These are phyloP conservation scores for Aphanoascus verrucosus DNA, from an alignment of 2,329 filamentous ascomycete species.

Conservation along the genomic window DNA sequence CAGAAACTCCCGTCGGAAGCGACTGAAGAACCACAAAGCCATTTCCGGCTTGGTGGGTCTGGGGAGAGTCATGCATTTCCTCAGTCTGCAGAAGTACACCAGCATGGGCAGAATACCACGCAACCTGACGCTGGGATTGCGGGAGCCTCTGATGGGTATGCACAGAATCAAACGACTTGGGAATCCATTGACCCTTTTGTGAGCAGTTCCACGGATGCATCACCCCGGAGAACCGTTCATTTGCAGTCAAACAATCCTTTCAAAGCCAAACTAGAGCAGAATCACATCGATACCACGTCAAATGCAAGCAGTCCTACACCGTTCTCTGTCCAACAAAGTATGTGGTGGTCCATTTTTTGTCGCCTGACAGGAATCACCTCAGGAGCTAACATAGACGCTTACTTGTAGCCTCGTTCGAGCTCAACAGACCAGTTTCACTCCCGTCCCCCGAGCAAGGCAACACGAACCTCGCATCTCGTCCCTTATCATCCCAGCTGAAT, in stretches of 20 bases:
- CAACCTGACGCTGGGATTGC: not conserved
- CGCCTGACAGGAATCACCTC: not conserved
- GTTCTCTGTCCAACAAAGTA: not conserved
- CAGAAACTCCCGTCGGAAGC: not conserved
- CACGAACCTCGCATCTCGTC: not conserved
- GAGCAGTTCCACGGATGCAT: not conserved
- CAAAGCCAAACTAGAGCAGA: conserved; percentile 1
- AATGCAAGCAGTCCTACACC: not conserved
- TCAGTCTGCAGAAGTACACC: not conserved
- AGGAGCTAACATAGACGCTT: not conserved
- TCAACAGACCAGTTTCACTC: not conserved
- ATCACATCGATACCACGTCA: not conserved
- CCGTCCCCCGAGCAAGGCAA: not conserved
- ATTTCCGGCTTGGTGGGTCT: not conserved
- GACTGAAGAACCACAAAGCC: not conserved
- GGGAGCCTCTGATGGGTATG: not conserved
- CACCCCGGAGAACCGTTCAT: not conserved
- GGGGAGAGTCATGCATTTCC: not conserved
- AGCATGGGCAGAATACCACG: not conserved
- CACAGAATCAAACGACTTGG: not conserved
- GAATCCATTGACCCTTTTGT: not conserved
- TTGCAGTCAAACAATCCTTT: conserved; percentile 13
- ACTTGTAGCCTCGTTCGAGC: not conserved
- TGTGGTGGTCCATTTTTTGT: not conserved
- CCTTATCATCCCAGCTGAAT: not conserved